Evolutionary conservation across 208 protist genomes (phyloP), one percentile per base, ranked within the genome.

Genomic region (Strigomonas oncopelti): DNA sequence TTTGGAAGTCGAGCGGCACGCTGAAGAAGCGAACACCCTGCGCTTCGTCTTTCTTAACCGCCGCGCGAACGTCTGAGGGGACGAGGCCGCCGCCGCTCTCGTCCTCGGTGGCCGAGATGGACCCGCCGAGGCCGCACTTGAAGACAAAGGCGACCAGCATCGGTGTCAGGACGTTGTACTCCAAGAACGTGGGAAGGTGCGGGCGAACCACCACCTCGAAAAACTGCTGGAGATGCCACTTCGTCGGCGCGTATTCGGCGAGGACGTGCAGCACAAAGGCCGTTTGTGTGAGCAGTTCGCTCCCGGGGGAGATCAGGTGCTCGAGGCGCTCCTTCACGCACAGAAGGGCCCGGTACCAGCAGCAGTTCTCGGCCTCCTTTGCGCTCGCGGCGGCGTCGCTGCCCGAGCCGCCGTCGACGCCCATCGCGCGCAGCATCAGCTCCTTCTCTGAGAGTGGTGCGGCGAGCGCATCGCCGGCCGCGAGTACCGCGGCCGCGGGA

Each of bases 231-330:
- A 96, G 78, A 54, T 92, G 85, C 42, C 78, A 53, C 13, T 78
- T 76, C 11, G 86, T 85, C 11, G 88, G 88, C 13, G 87, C 79
- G 74, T 85, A 93, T 32, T 90, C 75, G n/a, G 80, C 84, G 13
- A 96, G 71, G 62, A 93, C 88, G 31, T 94, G 91, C 62, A 96
- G 69, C 13, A 90, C 78, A 64, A 86, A 93, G 28, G 65, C 71
- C 34, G 68, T 53, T 34, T 83, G 80, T 36, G 72, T 71, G 4
- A 86, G 29, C 8, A 69, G 72, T 13, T 85, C 78, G 29, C 75
- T 82, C 34, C 76, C 72, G 9, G 83, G 76, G 28, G 78, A 70
- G 38, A 93, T 68, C 27, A 93, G 61, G 28, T 83, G 75, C 51
- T 81, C 74, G 29, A 91, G 42, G 24, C 75, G 69, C 5, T 72